A percentile compares a stretch with the other conserved stretches of the same genome.
Evolutionary conservation across 768 basidiomycete genomes (phyloP).

Genomic region (Dendrothele bispora): DNA sequence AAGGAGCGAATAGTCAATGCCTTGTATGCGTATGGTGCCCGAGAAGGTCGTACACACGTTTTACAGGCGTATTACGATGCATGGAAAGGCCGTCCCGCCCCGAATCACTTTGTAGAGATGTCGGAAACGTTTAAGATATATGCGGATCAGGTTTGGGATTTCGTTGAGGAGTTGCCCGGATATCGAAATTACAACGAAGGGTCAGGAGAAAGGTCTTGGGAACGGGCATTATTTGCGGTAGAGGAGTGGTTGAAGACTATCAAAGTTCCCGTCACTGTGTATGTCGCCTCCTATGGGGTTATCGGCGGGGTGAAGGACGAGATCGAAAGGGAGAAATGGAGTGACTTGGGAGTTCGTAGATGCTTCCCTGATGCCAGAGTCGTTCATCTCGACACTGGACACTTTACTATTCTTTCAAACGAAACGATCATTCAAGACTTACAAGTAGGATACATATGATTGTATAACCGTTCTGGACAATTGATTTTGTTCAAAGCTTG

Average conservation of each 20-base stretch:
- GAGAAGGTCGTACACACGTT: not conserved
- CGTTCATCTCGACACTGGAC: not conserved
- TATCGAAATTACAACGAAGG: too few species aligned
- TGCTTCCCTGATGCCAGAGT: not conserved
- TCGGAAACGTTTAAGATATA: not conserved
- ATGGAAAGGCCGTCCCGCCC: not conserved
- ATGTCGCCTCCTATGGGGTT: not conserved
- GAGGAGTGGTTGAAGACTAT: not conserved
- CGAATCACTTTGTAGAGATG: not conserved
- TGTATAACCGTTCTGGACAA: too few species aligned
- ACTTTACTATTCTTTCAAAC: not conserved
- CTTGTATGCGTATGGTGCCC: not conserved
- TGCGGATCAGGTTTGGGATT: not conserved
- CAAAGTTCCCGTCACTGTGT: not conserved
- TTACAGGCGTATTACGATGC: not conserved
- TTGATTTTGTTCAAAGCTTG: too few species aligned
- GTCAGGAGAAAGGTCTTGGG: not conserved
- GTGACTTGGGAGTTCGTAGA: not conserved
- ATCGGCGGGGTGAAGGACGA: not conserved
- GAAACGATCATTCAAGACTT: not conserved
- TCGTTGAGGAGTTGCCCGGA: not conserved
- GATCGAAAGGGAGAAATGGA: not conserved
- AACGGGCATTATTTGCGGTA: not conserved
- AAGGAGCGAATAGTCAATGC: not conserved
- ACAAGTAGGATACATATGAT: not conserved